Percentiles rank a stretch among this genome's conserved stretches.
These are phyloP conservation scores for Candida succiphila DNA, from an alignment of 805 yeast genomes.

Conservation along the genomic window DNA sequence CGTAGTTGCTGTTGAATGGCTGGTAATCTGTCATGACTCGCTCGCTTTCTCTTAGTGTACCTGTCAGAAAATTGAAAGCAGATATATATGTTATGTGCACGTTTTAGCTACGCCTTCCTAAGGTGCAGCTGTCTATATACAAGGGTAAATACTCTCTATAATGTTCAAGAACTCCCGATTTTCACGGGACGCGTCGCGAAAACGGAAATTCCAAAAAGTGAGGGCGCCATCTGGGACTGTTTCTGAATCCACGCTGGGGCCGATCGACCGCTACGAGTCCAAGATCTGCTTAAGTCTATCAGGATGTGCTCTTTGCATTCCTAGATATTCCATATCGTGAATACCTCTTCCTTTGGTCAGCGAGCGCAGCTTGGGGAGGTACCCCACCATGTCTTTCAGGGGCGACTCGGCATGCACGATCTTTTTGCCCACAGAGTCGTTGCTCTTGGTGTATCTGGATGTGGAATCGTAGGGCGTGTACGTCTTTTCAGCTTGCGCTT, in stretches of 20 bases:
- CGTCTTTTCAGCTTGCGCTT: conserved; percentile 46
- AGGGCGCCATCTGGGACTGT: too few relatives aligned
- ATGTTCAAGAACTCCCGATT: too few relatives aligned
- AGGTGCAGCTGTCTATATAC: too few relatives aligned
- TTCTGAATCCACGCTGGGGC: too few relatives aligned
- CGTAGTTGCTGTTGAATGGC: conserved; percentile 25
- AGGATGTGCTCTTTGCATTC: conserved; percentile 57
- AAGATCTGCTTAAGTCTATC: conserved; percentile 35
- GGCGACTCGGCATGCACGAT: conserved; percentile 76
- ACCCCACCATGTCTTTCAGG: conserved; percentile 83
- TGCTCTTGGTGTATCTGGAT: conserved; percentile 22
- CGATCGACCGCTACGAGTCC: too few relatives aligned
- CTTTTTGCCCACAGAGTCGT: conserved; percentile 29
- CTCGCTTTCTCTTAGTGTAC: not conserved
- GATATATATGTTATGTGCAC: not conserved
- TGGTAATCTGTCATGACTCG: conserved; percentile 16
- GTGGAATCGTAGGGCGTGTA: conserved; percentile 78
- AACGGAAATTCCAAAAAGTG: too few relatives aligned
- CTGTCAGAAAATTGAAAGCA: not conserved
- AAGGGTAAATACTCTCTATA: too few relatives aligned
- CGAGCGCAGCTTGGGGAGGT: conserved; percentile 65
- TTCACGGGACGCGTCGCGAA: too few relatives aligned
- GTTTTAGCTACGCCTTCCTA: not conserved
- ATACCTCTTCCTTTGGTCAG: conserved; percentile 85
- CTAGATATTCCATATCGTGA: conserved; percentile 67